phyloP scores from a whole-genome alignment of 1,139 yeast genomes.

The Debaryomyces subglobosus region DNA sequence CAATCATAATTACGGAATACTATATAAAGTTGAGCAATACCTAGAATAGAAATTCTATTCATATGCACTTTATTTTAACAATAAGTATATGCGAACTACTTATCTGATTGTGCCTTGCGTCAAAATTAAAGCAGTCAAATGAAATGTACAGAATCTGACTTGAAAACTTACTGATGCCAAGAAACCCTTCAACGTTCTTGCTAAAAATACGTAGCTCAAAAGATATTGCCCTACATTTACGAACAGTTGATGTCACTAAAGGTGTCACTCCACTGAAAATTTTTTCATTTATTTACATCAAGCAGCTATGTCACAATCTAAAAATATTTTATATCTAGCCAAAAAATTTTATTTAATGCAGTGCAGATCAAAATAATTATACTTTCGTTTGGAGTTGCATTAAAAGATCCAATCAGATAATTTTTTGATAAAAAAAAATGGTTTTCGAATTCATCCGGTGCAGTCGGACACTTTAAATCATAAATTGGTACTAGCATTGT shows the following conservation, averaged over 20 bases:
- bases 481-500: background rate
- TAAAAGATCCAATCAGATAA: slow-evolving; percentile 23
- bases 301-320: background rate
- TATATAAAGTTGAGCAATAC: background rate
- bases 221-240: background rate
- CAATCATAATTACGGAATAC: background rate
- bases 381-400: slow-evolving; percentile 7
- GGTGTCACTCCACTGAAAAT: background rate
- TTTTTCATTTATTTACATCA: background rate
- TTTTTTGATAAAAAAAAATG: slow-evolving; percentile 1
- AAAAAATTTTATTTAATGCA: too few relatives aligned
- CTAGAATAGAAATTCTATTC: background rate
- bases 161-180: background rate
- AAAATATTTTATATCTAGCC: background rate
- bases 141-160: background rate
- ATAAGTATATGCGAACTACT: background rate
- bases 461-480: background rate
- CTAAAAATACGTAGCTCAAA: background rate
- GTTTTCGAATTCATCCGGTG: background rate
- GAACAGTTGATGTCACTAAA: background rate
- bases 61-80: background rate
- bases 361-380: background rate
- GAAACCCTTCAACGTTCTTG: background rate
- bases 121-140: background rate
- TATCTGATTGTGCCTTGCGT: slow-evolving; percentile 8